Percentiles rank a stretch among this genome's conserved stretches.
Evolutionary conservation across 768 basidiomycete genomes (phyloP).

Genomic region (Lactarius pseudohatsudake): DNA sequence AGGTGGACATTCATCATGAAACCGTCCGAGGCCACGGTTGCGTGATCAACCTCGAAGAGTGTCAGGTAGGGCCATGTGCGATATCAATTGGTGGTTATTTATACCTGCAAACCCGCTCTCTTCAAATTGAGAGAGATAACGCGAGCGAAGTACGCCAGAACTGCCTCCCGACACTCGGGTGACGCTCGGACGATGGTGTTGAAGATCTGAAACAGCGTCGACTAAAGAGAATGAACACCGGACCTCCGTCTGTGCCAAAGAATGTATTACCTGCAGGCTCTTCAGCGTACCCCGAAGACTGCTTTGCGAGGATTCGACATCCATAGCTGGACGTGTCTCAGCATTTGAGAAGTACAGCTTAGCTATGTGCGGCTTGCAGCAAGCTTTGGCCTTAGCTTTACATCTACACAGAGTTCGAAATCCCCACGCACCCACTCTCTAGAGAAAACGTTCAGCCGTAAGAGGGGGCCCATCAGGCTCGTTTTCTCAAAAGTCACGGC

Average conservation of each 20-base stretch:
- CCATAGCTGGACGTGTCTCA: constrained; percentile 66
- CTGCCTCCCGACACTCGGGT: constrained; percentile 73
- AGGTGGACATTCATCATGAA: constrained; percentile 90
- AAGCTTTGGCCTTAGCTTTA: constrained; percentile 17
- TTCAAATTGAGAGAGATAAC: constrained; percentile 75
- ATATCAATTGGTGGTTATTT: constrained; percentile 21
- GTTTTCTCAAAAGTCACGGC: constrained; percentile 60
- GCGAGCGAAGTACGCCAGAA: constrained; percentile 77
- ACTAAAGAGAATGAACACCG: constrained; percentile 39
- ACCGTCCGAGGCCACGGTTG: constrained; percentile 84
- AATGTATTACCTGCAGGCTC: constrained; percentile 64
- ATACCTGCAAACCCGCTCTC: constrained; percentile 87
- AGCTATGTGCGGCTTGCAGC: constrained; percentile 66
- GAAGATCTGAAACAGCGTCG: constrained; percentile 82
- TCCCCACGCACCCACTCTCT: constrained; percentile 72
- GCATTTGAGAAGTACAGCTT: constrained; percentile 84
- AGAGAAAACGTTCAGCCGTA: constrained; percentile 83
- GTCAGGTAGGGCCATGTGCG: constrained; percentile 2
- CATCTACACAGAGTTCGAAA: constrained; percentile 1
- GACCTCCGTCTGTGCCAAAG: neutral
- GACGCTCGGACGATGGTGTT: constrained; percentile 86
- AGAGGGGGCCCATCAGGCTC: constrained; percentile 81
- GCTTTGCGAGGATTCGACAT: constrained; percentile 79
- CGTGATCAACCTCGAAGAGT: constrained; percentile 67
- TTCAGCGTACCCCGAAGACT: constrained; percentile 86